Evolutionary conservation across 257 asterid species (phyloP), one percentile per base, ranked within the genome.

Genomic region (Rubia yunnanensis): DNA sequence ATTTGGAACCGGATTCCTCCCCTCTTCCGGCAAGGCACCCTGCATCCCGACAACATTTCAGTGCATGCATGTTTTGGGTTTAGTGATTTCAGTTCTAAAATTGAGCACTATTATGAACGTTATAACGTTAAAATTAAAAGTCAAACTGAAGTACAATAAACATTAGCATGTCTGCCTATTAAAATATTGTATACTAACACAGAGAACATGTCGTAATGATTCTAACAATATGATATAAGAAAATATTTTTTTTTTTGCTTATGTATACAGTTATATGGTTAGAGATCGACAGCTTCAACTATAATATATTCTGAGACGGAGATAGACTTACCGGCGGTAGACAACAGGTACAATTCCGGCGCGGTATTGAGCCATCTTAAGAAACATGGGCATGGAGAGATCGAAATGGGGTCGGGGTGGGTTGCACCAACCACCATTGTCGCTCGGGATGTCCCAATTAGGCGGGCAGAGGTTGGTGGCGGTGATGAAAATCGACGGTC

Each of bases 1-100:
- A 89, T 82, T 4, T 86, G 86, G 82, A 89, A 89, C 60, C 94
- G 80, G 15, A 89, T 83, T 41, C 96, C 96, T 11, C 85, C 96
- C 39, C 67, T 65, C 70, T 82, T 87, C 6, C 57, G 78, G 70
- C 96, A 89, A 13, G 95, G 77, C 31, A 78, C 73, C 61, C 83
- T 72, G 59, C n/a, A 5, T 36, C 22, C 59, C 2, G 7, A 53
- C 30, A 8, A 5, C 10, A 50, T 50, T 50, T 22, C n/a, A 50
- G 24, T 50, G 27, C 52, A 39, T 11, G 48, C 41, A n/a, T n/a
- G 11, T 35, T 35, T 35, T 6, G 1, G 1, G 0, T 39, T 39
- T 39, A 13, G 5, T 39, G 5, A 10, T 32, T 32, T 32, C 36
- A 32, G 6, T 32, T 32, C n/a, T n/a, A n/a, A n/a, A n/a, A n/a